A percentile compares a stretch with the other conserved stretches of the same genome.
Evolutionary conservation across 805 yeast species (phyloP).

Genomic region (Candida maesae): DNA sequence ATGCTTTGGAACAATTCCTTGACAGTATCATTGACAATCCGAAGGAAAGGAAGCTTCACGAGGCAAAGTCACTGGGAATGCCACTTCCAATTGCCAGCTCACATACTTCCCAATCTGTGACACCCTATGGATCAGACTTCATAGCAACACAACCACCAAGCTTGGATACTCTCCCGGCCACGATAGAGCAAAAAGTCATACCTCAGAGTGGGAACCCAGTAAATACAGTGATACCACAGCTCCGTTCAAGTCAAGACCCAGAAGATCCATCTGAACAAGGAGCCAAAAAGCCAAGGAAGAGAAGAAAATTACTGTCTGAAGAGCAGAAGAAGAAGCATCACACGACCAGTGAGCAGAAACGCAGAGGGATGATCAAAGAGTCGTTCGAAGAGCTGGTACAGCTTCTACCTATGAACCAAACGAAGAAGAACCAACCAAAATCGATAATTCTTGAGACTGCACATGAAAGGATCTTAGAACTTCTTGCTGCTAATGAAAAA

Average conservation of each 20-base stretch:
- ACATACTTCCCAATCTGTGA: neutral
- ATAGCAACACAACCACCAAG: neutral
- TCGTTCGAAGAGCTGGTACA: constrained; percentile 21
- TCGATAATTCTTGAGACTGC: constrained; percentile 23
- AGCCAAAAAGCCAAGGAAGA: constrained; percentile 14
- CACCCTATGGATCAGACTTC: neutral
- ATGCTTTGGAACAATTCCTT: constrained; percentile 27
- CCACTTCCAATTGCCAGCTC: constrained; percentile 2
- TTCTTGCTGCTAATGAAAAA: constrained; percentile 16
- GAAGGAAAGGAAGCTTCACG: constrained; percentile 1
- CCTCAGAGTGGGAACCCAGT: too few species aligned
- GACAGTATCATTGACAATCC: constrained; percentile 29
- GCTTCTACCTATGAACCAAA: constrained; percentile 18
- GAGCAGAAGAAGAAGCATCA: constrained; percentile 28
- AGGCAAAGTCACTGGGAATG: neutral
- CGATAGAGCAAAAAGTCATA: too few species aligned
- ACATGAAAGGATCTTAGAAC: constrained; percentile 18
- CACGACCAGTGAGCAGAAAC: constrained; percentile 25
- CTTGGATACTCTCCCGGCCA: too few species aligned
- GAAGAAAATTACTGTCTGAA: constrained; percentile 21
- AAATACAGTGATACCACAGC: constrained; percentile 2
- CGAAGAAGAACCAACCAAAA: constrained; percentile 21
- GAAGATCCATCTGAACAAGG: neutral
- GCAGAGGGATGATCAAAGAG: constrained; percentile 25
- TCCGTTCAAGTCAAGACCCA: constrained; percentile 2